These are phyloP conservation scores for Trichoderma atrobrunneum DNA, from an alignment of 2,329 filamentous ascomycete genomes.

Conservation along the genomic window DNA sequence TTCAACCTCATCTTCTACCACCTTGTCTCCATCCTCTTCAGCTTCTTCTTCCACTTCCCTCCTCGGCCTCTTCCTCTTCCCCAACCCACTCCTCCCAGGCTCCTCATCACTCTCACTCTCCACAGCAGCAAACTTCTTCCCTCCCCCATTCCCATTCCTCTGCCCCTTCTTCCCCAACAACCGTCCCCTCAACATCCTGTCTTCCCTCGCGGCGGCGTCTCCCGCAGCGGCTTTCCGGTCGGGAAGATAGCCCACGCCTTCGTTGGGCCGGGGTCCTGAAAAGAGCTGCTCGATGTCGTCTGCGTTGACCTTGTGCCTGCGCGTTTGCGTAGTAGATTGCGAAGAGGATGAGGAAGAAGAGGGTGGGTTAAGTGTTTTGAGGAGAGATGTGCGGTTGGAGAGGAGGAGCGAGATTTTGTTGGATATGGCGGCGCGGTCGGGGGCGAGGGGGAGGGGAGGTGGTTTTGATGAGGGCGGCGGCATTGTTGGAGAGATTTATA, in stretches of 20 bases:
- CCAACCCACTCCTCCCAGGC: constrained; percentile 37
- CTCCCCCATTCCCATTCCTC: background rate
- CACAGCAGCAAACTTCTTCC: background rate
- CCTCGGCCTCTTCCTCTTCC: constrained; percentile 36
- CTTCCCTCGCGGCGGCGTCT: constrained; percentile 25
- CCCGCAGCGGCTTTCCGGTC: constrained; percentile 26
- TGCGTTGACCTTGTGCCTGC: constrained; percentile 5
- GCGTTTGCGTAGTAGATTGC: no score
- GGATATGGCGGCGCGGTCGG: constrained; percentile 38
- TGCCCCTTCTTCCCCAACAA: constrained; percentile 28
- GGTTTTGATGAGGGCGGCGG: constrained; percentile 11
- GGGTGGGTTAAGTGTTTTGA: constrained; percentile 31
- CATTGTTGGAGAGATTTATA: background rate
- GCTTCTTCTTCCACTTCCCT: background rate
- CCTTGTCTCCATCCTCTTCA: background rate
- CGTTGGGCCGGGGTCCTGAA: constrained; percentile 31
- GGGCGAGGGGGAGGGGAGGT: constrained; percentile 35
- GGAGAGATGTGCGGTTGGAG: constrained; percentile 35
- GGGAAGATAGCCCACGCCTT: constrained; percentile 42
- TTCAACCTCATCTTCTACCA: background rate
- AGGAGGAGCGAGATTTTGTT: constrained; percentile 44
- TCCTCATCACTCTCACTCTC: constrained; percentile 38
- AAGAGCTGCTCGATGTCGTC: constrained; percentile 30
- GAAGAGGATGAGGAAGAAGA: constrained; percentile 22
- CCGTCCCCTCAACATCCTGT: constrained; percentile 33